Conservation (phyloP, 2,329 filamentous ascomycete species). For the Septoria linicola region DNA sequence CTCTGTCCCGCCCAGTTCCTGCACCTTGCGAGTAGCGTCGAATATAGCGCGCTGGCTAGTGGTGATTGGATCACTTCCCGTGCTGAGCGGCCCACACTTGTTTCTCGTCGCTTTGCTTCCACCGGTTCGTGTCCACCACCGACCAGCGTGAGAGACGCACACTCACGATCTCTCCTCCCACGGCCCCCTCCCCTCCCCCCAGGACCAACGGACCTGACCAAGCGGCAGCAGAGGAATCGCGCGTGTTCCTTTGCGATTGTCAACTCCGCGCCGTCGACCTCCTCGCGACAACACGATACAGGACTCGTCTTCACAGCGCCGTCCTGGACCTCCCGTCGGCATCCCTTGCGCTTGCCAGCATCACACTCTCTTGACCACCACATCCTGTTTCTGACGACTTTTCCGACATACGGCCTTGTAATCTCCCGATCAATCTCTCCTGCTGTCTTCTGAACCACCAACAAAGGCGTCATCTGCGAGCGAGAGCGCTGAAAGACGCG, state of each 20-base stretch:
- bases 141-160: background rate
- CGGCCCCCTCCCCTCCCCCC: background rate
- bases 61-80: no score
- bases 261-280: conserved; percentile 10
- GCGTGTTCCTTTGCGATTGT: background rate
- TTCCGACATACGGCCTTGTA: conserved; percentile 28
- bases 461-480: conserved; percentile 8
- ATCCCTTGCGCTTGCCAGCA: conserved; percentile 18
- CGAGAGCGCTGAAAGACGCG: conserved; percentile 17
- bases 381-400: conserved; percentile 18
- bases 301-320: background rate
- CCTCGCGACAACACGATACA: no score
- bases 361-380: conserved; percentile 23
- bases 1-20: no score
- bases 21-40: background rate
- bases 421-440: conserved; percentile 18
- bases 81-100: background rate
- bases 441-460: conserved; percentile 10
- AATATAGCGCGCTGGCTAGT: background rate
- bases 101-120: background rate
- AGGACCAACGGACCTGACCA: conserved; percentile 12
- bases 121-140: background rate
- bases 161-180: background rate
- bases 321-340: conserved; percentile 11
- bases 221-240: background rate